Base-by-base conservation (phyloP, 345 rosid species). In the Melastoma malabathricum region DNA sequence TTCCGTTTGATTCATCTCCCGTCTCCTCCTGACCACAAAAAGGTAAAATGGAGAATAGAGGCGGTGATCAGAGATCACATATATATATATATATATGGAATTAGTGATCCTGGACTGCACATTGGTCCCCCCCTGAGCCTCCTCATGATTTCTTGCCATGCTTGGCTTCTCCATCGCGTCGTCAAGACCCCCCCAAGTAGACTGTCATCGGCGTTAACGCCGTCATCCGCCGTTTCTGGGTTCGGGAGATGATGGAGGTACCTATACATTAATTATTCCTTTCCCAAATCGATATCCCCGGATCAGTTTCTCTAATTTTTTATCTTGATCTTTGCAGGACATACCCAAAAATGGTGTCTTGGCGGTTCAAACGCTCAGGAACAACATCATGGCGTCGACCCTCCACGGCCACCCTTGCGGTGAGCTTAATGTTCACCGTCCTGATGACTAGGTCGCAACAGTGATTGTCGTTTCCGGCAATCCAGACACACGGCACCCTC, bases 351-450 rank as follows among this genome's bases (percentile, higher is more conserved):
- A 73, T 51, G 97, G 95, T 15, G 83, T 89, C 63, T 72, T 89
- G n/a, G 84, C 95, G 15, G 97, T 89, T 49, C 97, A 89, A 61
- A 84, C 95, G 13, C 66, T 89, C 43, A 62, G 95, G 25, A 89
- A 85, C 73, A 89, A 89, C 78, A 85, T 85, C 64, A 89, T 89
- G 97, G 95, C 97, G 10, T 89, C 97, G 23, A 89, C 95, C 22
- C 68, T 89, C 95, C 12, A 83, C 89, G 1, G 95, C 95, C 1
- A 83, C 90, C 5, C 73, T 87, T 16, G 76, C 84, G 15, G 96
- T 89, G 0, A 34, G 41, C 41, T 34, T 51, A 44, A 51, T 34
- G 22, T 43, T 51, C 55, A 51, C 55, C 23, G 34, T 43, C 55
- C 44, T 31, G 43, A 51, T 34, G 41, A 34, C 12, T 9, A 34